These are phyloP conservation scores for Nakazawaea populi DNA, from an alignment of 805 yeast genomes.

Conservation along the genomic window DNA sequence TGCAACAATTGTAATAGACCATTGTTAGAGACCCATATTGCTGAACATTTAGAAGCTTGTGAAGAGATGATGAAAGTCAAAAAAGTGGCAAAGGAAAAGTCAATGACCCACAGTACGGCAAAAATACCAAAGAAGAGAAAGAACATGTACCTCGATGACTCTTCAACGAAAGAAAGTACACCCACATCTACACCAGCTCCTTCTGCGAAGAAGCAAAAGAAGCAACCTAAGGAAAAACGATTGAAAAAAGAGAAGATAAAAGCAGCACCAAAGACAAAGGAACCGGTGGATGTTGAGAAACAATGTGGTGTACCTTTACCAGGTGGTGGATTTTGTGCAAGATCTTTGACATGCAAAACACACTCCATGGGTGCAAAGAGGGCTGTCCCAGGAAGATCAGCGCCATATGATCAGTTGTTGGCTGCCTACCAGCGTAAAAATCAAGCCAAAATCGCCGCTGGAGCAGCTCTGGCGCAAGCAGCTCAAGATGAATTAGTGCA, in stretches of 20 bases:
- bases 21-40: conserved; percentile 29
- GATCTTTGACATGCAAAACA: conserved; percentile 94
- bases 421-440: conserved; percentile 89
- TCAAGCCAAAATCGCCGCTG: conserved; percentile 84
- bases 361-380: conserved; percentile 99
- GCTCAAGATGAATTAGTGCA: conserved; percentile 61
- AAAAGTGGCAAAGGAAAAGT: conserved; percentile 11
- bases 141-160: conserved; percentile 9
- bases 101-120: conserved; percentile 1
- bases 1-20: conserved; percentile 45
- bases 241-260: conserved; percentile 28
- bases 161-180: conserved; percentile 15
- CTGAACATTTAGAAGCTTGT: conserved; percentile 34
- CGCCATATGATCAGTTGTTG: conserved; percentile 82
- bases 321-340: conserved; percentile 92
- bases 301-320: conserved; percentile 96
- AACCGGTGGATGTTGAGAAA: conserved; percentile 85
- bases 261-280: conserved; percentile 52
- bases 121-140: conserved; percentile 19
- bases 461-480: conserved; percentile 73
- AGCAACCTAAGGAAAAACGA: conserved; percentile 21
- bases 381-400: conserved; percentile 89
- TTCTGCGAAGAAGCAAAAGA: conserved; percentile 11
- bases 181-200: conserved; percentile 14
- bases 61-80: conserved; percentile 25